A percentile compares a stretch with the other conserved stretches of the same genome.
These are phyloP conservation scores for Citrullus amarus DNA, from an alignment of 306 rosid genomes.

Conservation along the genomic window DNA sequence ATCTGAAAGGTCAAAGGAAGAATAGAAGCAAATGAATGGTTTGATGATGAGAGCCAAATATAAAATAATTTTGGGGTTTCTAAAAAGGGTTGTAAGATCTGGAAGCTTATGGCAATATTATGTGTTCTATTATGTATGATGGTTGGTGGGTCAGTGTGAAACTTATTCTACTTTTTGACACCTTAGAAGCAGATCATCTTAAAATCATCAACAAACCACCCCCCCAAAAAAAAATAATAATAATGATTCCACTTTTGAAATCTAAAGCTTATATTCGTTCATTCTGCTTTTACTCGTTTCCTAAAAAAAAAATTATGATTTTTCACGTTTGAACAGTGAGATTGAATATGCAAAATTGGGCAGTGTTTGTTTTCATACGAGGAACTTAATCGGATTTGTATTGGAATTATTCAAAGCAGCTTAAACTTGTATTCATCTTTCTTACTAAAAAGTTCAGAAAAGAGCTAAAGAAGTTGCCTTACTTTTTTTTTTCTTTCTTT, in stretches of 20 bases:
- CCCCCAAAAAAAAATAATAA: neutral
- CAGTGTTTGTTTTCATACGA: neutral
- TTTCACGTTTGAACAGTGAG: neutral
- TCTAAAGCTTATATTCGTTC: neutral
- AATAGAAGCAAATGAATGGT: neutral
- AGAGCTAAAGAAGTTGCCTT: neutral
- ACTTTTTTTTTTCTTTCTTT: neutral
- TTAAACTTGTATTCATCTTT: neutral
- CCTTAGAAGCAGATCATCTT: neutral
- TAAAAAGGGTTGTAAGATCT: neutral
- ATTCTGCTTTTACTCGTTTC: neutral
- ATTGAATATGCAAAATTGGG: neutral
- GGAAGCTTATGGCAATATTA: neutral
- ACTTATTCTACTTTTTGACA: neutral
- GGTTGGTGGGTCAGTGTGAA: neutral
- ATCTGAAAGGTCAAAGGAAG: neutral
- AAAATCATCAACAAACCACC: no score
- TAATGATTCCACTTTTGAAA: neutral
- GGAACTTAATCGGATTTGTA: neutral
- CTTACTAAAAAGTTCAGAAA: neutral
- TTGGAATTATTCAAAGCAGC: neutral
- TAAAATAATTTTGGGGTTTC: neutral
- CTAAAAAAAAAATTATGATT: neutral
- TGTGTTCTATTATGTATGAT: neutral
- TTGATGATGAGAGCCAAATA: neutral